Base-by-base conservation (phyloP, 2,329 filamentous ascomycete genomes). In the Colletotrichum shisoi region DNA sequence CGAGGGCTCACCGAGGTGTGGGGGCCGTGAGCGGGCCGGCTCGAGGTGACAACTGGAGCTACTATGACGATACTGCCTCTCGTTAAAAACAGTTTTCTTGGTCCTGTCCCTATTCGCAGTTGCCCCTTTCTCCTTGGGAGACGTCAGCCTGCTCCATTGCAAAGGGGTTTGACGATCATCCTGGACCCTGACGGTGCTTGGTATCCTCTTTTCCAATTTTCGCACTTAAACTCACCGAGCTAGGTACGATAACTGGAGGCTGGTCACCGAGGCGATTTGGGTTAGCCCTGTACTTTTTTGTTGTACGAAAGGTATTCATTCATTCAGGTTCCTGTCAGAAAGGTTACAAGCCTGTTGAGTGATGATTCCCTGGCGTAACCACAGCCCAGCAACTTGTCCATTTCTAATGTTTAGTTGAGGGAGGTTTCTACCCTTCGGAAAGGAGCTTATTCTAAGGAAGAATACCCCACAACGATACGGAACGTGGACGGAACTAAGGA, bases 1-100 rank as follows among this genome's bases (percentile, higher is more conserved):
- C 61, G 49, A 44, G 31, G 0, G 1, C 37, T 56, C 37, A 53
- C 59, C 59, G 39, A 57, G 53, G 40, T 44, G 61, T 64, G 64
- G 61, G 27, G 24, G 4, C 19, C 9, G 27, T 42, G 19, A 19
- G 12, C 53, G 24, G 17, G 12, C 13, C 34, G 19, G 42, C 48
- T 52, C 40, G 13, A 11, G 48, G 34, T 56, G 19, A 44, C 19
- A n/a, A 39, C 24, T 60, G 49, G 42, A n/a, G 34, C 37, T 17
- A 44, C 7, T 24, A 48, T 58, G 44, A 59, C 45, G 45, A 59
- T 39, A 37, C 5, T 27, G 17, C 27, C 17, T 13, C 27, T n/a
- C 8, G 17, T 5, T 19, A 19, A 52, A 17, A 7, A 11, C 49
- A 34, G 1, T 31, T 51, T n/a, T 4, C 49, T 37, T 52, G 27